These are phyloP conservation scores for Geosmithia putterillii DNA, from an alignment of 2,329 filamentous ascomycete genomes.

Conservation along the genomic window DNA sequence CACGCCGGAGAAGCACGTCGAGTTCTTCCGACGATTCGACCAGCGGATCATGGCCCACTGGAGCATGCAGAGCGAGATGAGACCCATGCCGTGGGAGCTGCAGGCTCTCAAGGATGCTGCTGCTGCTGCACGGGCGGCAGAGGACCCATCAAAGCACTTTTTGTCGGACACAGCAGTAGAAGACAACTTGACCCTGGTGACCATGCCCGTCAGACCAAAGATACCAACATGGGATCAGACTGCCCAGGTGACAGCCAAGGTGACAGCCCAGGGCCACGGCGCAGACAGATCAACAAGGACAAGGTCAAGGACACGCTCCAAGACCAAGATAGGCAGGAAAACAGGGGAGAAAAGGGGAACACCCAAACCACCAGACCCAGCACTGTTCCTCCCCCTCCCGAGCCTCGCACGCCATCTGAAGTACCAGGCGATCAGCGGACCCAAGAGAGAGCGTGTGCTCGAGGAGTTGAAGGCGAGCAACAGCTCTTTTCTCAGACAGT, in stretches of 20 bases:
- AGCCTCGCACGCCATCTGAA: conserved; percentile 10
- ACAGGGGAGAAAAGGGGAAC: conserved; percentile 5
- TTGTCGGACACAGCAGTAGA: no score
- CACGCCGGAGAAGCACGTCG: conserved; percentile 14
- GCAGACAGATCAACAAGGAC: no score
- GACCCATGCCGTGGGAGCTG: conserved; percentile 1
- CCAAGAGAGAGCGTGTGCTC: conserved; percentile 12
- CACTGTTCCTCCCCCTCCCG: conserved; percentile 9
- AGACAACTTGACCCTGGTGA: no score
- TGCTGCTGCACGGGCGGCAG: background rate
- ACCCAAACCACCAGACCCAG: conserved; percentile 6
- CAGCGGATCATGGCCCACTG: conserved; percentile 12
- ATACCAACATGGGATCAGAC: no score
- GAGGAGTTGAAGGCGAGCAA: conserved; percentile 11
- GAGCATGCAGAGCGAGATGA: conserved; percentile 7
- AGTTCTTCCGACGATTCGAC: conserved; percentile 19
- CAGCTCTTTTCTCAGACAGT: conserved; percentile 7
- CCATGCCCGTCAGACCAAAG: no score
- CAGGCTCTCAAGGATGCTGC: background rate
- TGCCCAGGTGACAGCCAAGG: no score
- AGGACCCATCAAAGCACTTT: background rate
- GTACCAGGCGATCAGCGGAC: conserved; percentile 1
- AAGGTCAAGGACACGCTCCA: background rate
- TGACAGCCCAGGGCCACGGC: no score
- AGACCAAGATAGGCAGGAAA: background rate